Percentiles rank a stretch among this genome's conserved stretches.
Evolutionary conservation across 1,284 basidiomycete genomes (phyloP).

Genomic region (Ganoderma resinaceum): DNA sequence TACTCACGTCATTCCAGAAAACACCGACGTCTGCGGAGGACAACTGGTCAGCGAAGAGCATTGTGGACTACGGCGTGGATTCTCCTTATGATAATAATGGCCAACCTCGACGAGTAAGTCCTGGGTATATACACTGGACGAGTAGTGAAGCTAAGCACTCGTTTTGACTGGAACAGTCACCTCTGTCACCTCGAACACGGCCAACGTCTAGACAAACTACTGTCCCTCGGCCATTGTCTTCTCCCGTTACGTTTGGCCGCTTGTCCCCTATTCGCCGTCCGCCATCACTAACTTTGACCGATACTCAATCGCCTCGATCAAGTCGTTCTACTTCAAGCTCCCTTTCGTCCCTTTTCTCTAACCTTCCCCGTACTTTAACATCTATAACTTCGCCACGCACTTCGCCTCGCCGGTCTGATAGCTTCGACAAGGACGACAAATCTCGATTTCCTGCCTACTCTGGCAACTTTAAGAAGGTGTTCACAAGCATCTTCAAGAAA

Average conservation of each 20-base stretch:
- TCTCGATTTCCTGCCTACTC: conserved; percentile 24
- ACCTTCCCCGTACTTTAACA: conserved; percentile 26
- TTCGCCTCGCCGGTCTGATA: conserved; percentile 21
- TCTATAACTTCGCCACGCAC: conserved; percentile 24
- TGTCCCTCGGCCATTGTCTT: conserved; percentile 26
- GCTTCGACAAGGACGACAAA: conserved; percentile 28
- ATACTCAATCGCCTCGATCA: conserved; percentile 18
- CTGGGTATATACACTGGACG: too few species aligned
- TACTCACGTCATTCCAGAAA: conserved; percentile 11
- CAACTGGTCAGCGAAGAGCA: conserved; percentile 30
- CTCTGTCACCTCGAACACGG: conserved; percentile 13
- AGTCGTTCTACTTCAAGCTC: conserved; percentile 28
- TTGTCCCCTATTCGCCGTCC: conserved; percentile 18
- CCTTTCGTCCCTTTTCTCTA: conserved; percentile 29
- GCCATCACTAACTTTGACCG: conserved; percentile 22
- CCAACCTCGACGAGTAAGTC: conserved; percentile 14
- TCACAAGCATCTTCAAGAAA: conserved; percentile 32
- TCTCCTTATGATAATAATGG: conserved; percentile 15
- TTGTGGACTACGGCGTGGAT: conserved; percentile 26
- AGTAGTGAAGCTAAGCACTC: not conserved
- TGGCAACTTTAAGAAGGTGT: conserved; percentile 32
- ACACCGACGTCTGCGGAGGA: conserved; percentile 24
- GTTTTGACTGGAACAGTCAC: not conserved
- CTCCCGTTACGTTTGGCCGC: conserved; percentile 18
- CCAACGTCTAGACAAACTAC: conserved; percentile 20